Evolutionary conservation across 345 rosid genomes (phyloP).

Genomic region (Turritis glabra): DNA sequence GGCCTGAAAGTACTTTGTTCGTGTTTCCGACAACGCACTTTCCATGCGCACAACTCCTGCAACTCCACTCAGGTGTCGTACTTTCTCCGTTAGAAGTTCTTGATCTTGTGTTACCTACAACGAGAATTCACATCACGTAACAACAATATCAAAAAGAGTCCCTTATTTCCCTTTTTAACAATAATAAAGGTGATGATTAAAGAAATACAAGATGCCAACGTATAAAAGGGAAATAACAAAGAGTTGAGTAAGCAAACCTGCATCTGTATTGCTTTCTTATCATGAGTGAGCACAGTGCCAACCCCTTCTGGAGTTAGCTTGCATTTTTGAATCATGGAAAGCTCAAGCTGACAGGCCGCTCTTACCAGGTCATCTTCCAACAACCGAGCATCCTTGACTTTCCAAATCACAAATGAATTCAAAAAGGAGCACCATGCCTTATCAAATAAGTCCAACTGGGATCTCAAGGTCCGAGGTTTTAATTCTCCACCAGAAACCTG

Average conservation of each 20-base stretch:
- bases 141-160: neutral
- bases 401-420: constrained; percentile 94
- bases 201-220: neutral
- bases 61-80: constrained; percentile 71
- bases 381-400: constrained; percentile 87
- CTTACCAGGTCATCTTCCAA: constrained; percentile 89
- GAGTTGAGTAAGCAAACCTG: constrained; percentile 54
- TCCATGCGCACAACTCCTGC: constrained; percentile 85
- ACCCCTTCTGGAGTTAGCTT: constrained; percentile 71
- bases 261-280: constrained; percentile 85
- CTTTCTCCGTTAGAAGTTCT: constrained; percentile 78
- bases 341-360: constrained; percentile 99
- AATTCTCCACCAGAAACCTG: constrained; percentile 47
- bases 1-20: constrained; percentile 59
- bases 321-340: constrained; percentile 94
- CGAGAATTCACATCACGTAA: neutral
- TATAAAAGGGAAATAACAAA: neutral
- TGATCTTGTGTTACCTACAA: constrained; percentile 82
- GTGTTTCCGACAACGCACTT: constrained; percentile 65
- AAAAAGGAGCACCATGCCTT: constrained; percentile 83
- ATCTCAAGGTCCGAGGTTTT: constrained; percentile 65
- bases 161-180: neutral
- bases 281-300: constrained; percentile 65
- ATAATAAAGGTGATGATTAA: too few relatives aligned
- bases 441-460: constrained; percentile 81